Conservation (phyloP, 2,329 filamentous ascomycete genomes). For the Magnaporthiopsis rhizophila region DNA sequence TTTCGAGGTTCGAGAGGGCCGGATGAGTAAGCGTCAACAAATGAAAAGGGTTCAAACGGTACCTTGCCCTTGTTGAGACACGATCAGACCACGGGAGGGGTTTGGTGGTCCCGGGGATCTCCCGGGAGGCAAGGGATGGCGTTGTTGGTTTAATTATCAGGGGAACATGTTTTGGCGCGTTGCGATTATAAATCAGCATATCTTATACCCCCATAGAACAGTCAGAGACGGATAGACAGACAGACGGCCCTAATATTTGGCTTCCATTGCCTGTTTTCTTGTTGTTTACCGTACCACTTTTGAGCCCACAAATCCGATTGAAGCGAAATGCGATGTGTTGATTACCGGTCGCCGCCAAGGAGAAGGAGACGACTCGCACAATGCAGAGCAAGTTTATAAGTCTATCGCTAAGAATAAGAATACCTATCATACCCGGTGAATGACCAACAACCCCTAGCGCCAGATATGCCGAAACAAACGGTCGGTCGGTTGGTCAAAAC, state of each 20-base stretch:
- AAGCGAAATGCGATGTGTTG: too few species aligned
- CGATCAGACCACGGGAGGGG: background rate
- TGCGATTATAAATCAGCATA: background rate
- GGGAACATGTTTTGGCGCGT: too few species aligned
- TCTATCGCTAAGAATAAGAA: background rate
- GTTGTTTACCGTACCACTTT: background rate
- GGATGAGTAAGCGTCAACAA: too few species aligned
- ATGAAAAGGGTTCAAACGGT: too few species aligned
- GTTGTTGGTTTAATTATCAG: too few species aligned
- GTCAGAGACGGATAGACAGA: background rate
- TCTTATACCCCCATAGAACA: background rate
- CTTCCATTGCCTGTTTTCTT: background rate
- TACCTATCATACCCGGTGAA: background rate
- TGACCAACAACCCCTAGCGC: background rate
- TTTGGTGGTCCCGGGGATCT: too few species aligned
- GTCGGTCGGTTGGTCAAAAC: too few species aligned
- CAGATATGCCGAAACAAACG: background rate
- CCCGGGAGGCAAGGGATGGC: background rate
- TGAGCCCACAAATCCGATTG: too few species aligned
- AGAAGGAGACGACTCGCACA: background rate
- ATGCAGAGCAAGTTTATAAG: background rate
- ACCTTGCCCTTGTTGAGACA: background rate
- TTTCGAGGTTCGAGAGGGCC: too few species aligned
- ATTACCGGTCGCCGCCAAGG: too few species aligned
- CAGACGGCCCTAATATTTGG: background rate